These are phyloP conservation scores for Fomitopsis pinicola DNA, from an alignment of 1,284 basidiomycete genomes.

Conservation along the genomic window DNA sequence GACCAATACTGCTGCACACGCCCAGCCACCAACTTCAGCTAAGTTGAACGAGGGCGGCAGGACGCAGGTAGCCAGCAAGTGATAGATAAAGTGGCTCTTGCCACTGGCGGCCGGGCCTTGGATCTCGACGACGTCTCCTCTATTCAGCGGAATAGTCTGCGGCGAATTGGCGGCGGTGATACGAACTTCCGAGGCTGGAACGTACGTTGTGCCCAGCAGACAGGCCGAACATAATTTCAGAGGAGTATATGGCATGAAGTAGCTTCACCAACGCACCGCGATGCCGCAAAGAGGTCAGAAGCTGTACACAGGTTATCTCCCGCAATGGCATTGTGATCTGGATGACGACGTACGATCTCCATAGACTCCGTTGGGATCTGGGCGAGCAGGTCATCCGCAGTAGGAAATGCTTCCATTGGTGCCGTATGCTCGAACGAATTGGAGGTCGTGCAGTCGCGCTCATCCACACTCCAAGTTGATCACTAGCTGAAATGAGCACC, in stretches of 20 bases:
- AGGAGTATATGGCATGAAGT: background rate
- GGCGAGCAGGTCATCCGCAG: constrained; percentile 16
- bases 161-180: constrained; percentile 8
- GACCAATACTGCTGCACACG: constrained; percentile 58
- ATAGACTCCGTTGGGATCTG: constrained; percentile 39
- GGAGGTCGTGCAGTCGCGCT: too few relatives aligned
- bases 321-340: background rate
- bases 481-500: too few relatives aligned
- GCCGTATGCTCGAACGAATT: too few relatives aligned
- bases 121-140: constrained; percentile 67
- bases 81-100: constrained; percentile 71
- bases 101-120: constrained; percentile 71
- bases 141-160: constrained; percentile 21
- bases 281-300: constrained; percentile 32
- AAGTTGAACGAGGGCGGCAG: constrained; percentile 36
- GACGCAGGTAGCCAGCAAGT: constrained; percentile 58
- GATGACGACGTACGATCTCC: constrained; percentile 34
- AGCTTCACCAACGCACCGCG: constrained; percentile 20
- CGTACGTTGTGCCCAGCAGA: constrained; percentile 19
- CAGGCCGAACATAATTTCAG: constrained; percentile 10
- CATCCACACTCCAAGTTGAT: too few relatives aligned
- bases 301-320: constrained; percentile 20
- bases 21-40: constrained; percentile 47
- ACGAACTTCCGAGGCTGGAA: constrained; percentile 29
- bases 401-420: constrained; percentile 2